Base-by-base conservation (phyloP, 1,284 basidiomycete species). In the Pulchroboletus neoregius region DNA sequence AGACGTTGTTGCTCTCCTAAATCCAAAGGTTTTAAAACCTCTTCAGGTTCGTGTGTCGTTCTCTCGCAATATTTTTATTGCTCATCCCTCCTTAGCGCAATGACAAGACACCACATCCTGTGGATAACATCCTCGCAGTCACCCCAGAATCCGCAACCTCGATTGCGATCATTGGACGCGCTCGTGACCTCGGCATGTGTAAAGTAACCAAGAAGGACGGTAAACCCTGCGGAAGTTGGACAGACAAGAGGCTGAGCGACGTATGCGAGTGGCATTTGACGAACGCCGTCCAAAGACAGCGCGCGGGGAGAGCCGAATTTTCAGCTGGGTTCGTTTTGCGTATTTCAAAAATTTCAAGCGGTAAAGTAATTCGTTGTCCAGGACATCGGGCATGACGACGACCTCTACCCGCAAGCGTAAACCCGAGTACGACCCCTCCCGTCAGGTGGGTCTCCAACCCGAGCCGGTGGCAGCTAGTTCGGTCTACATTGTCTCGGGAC, bases 191-290 rank as follows among this genome's bases (percentile, higher is more conserved):
- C 2, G 89, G 91, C 0, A 82, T 82, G 68, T 99, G 95, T 62
- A 72, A 71, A 2, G 91, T 89, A 5, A 63, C 74, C 33, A 86
- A 84, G 61, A 77, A 80, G 34, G 91, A 96, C 50, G 93, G 93
- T 1, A 84, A 84, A 43, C 61, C 75, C 1, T 98, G 95, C 59
- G 80, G 79, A 9, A 78, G 80, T 37, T 98, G 94, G 93, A 88
- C 84, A 46, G 94, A 97, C 68, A 84, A 82, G 68, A 82, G 81
- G 46, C 78, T 85, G 49, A 84, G 84, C 54, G 80, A 85, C 15
- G 83, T 89, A 7, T 98, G 94, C 67, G 92, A 97, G 39, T 97
- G 80, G 66, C 94, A 97, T 68, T 68, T 95, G 23, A 83, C 90
- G 52, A 72, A 76, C 15, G 88, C 91, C 0, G 80, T 97, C n/a